These are phyloP conservation scores for Ophidiomyces ophidiicola DNA, from an alignment of 2,329 filamentous ascomycete genomes.

Conservation along the genomic window DNA sequence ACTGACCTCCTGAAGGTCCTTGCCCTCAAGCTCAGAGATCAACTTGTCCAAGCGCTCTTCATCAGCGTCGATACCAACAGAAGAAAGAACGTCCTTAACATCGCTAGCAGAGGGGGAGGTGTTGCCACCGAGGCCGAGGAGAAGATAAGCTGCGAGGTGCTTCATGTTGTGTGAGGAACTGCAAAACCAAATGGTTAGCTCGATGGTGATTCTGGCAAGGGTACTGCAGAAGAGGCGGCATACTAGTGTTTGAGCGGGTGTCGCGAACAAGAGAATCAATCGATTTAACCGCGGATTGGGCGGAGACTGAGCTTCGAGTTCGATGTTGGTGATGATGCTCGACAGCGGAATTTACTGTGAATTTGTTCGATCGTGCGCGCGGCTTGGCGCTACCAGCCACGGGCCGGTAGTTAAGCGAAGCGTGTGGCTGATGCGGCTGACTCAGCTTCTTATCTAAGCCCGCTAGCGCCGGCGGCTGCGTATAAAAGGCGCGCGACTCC, in stretches of 20 bases:
- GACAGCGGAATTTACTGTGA: neutral
- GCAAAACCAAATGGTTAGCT: slow-evolving; percentile 10
- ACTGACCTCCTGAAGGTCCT: slow-evolving; percentile 76
- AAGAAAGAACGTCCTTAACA: slow-evolving; percentile 77
- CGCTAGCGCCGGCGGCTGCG: slow-evolving; percentile 3
- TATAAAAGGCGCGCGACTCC: slow-evolving; percentile 8
- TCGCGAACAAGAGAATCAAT: slow-evolving; percentile 61
- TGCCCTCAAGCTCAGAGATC: slow-evolving; percentile 58
- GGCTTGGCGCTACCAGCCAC: slow-evolving; percentile 9
- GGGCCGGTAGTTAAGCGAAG: slow-evolving; percentile 26
- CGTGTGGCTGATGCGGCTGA: slow-evolving; percentile 20
- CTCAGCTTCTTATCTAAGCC: slow-evolving; percentile 2
- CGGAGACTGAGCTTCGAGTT: slow-evolving; percentile 99
- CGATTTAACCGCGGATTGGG: slow-evolving; percentile 96
- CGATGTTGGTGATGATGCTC: slow-evolving; percentile 29
- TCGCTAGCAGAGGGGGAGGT: slow-evolving; percentile 71
- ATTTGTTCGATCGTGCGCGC: slow-evolving; percentile 2
- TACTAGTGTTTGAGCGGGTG: slow-evolving; percentile 7
- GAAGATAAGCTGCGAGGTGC: slow-evolving; percentile 98
- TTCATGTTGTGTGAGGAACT: slow-evolving; percentile 66
- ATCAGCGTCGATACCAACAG: slow-evolving; percentile 92
- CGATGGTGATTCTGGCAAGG: neutral
- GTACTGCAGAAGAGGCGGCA: neutral
- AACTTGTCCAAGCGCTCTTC: slow-evolving; percentile 73
- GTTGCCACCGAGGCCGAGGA: slow-evolving; percentile 91